Percentiles rank a stretch among this genome's conserved stretches.
These are phyloP conservation scores for Elongisporangium undulatum DNA, from an alignment of 352 stramenopile species.

Conservation along the genomic window DNA sequence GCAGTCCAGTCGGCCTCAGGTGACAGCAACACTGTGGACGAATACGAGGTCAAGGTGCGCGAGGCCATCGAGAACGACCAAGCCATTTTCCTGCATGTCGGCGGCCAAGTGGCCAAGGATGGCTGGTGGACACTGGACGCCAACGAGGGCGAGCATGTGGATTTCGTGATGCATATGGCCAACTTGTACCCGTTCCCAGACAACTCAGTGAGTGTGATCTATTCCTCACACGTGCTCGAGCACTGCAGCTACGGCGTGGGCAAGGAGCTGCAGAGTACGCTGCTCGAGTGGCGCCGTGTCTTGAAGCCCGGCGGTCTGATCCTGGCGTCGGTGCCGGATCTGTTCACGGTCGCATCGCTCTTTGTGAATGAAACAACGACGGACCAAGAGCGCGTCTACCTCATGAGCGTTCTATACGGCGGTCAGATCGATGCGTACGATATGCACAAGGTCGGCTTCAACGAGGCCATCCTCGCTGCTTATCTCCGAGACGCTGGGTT, in stretches of 20 bases:
- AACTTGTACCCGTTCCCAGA: conserved; percentile 66
- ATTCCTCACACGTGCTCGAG: conserved; percentile 75
- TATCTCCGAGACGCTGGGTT: conserved; percentile 49
- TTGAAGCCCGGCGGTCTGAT: conserved; percentile 50
- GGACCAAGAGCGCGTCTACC: conserved; percentile 41
- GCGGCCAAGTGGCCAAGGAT: conserved; percentile 27
- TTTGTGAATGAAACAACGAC: conserved; percentile 53
- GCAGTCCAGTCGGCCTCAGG: conserved; percentile 28
- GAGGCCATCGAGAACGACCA: conserved; percentile 18
- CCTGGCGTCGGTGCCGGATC: conserved; percentile 60
- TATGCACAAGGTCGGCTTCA: conserved; percentile 78
- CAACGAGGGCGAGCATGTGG: conserved; percentile 35
- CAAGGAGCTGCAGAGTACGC: conserved; percentile 34
- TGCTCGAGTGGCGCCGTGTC: conserved; percentile 72
- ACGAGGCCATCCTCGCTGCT: conserved; percentile 35
- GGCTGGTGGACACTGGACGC: conserved; percentile 77
- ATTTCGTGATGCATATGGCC: conserved; percentile 63
- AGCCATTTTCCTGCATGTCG: conserved; percentile 59
- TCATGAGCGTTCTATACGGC: conserved; percentile 78
- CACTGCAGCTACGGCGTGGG: conserved; percentile 60
- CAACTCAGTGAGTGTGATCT: conserved; percentile 52
- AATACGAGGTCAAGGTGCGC: conserved; percentile 33
- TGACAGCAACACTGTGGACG: conserved; percentile 25
- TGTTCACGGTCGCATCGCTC: conserved; percentile 49
- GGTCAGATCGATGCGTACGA: conserved; percentile 64